phyloP scores from a whole-genome alignment of 225 moss, liverwort and hornwort genomes.

The Marchantia paleacea region DNA sequence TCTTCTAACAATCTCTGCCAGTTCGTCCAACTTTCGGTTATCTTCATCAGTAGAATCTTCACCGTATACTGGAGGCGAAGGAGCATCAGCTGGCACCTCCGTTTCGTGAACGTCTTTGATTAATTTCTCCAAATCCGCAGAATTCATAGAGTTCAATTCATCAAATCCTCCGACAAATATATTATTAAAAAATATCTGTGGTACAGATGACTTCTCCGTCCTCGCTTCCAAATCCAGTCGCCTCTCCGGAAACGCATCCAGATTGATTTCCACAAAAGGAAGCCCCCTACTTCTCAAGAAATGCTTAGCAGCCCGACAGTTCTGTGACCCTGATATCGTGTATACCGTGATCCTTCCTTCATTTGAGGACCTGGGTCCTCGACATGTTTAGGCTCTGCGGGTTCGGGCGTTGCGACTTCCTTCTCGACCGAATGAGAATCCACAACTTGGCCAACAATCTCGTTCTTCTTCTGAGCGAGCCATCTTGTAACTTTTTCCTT shows the following conservation, averaged over 20 bases:
- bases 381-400: conserved; percentile 20
- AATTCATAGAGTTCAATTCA: conserved; percentile 22
- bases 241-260: conserved; percentile 37
- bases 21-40: conserved; percentile 29
- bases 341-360: conserved; percentile 33
- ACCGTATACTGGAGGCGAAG: conserved; percentile 23
- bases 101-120: conserved; percentile 26
- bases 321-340: conserved; percentile 34
- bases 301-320: conserved; percentile 34
- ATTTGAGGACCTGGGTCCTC: conserved; percentile 29
- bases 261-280: conserved; percentile 36
- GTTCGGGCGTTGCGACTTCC: neutral
- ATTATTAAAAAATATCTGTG: conserved; percentile 35
- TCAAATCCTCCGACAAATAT: conserved; percentile 25
- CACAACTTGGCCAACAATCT: conserved; percentile 14
- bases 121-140: conserved; percentile 27
- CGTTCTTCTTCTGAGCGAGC: conserved; percentile 29
- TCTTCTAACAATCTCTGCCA: conserved; percentile 24
- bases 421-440: conserved; percentile 17
- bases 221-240: conserved; percentile 27
- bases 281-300: conserved; percentile 28
- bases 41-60: conserved; percentile 25
- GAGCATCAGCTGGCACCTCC: conserved; percentile 26
- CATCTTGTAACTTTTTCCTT: conserved; percentile 30
- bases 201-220: conserved; percentile 24